Evolutionary conservation across 106 monocot genomes (phyloP), one percentile per base, ranked within the genome.

Genomic region (Dendrobium chrysotoxum): DNA sequence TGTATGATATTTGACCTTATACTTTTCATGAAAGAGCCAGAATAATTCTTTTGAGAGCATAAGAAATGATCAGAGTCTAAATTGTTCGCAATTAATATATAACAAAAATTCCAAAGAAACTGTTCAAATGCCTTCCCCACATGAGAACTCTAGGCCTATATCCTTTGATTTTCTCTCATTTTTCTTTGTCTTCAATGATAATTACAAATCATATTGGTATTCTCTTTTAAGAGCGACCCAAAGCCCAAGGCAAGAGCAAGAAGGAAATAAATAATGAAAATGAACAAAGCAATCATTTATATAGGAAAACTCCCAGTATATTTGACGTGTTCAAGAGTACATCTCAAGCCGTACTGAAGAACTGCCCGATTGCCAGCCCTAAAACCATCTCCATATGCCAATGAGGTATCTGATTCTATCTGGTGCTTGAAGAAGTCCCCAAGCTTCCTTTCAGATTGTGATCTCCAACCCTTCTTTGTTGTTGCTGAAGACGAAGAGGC

Each of bases 391-490:
- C 94, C 94, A 80, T 95, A 95, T 7, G 86, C 84, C 7, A 85
- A 21, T 5, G 90, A 90, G 17, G 88, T 83, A 79, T 92, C 90
- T 3, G 86, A 85, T 66, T 92, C 94, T 20, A 95, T 90, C 77
- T 95, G 92, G 79, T 92, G 88, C 61, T 85, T 95, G 78, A 92
- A 90, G 76, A 90, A 95, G 5, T 88, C 86, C 0, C 92, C 94
- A 5, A 95, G 75, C 75, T 85, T 88, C 78, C 28, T 87, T 83
- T 95, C 94, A 38, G 88, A 88, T 28, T 88, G 86, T 13, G 86
- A 90, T 65, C 83, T 79, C 23, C 61, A 16, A 11, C 85, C 81
- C 75, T 91, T 90, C 75, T 90, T 90, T 18, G 89, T 76, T 67
- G 77, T 7, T 41, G 82, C 30, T 4, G 82, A 35, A 8, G 77